Conservation (phyloP, 139 green algal genomes). For the Desmodesmus armatus region DNA sequence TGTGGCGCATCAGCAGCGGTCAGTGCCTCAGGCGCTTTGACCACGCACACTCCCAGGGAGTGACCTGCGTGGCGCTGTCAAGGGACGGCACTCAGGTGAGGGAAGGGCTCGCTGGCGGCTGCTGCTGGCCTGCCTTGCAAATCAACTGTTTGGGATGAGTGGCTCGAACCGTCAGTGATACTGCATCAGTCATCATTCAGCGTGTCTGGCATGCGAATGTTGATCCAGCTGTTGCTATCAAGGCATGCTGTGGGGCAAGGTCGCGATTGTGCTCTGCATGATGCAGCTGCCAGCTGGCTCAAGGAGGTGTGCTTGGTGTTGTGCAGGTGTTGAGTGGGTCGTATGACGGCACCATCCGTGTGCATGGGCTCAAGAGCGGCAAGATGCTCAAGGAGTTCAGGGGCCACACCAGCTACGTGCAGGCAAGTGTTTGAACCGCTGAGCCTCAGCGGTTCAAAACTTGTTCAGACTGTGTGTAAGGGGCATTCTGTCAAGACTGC, state of each 20-base stretch:
- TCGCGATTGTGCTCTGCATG: too few species aligned
- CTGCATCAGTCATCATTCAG: too few species aligned
- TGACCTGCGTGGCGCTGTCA: slow-evolving; percentile 92
- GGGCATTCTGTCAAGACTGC: too few species aligned
- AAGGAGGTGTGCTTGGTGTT: too few species aligned
- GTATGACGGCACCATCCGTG: slow-evolving; percentile 88
- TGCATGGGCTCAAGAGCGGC: slow-evolving; percentile 97
- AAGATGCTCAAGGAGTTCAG: slow-evolving; percentile 98
- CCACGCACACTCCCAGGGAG: slow-evolving; percentile 88
- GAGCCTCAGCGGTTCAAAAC: too few species aligned
- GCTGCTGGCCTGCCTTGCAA: background rate
- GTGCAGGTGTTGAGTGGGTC: slow-evolving; percentile 87
- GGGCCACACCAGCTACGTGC: slow-evolving; percentile 95
- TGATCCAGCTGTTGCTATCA: too few species aligned
- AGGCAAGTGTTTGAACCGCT: background rate
- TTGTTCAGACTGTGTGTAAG: too few species aligned
- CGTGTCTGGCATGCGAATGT: too few species aligned
- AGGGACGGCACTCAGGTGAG: slow-evolving; percentile 88
- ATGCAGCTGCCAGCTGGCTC: too few species aligned
- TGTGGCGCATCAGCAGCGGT: slow-evolving; percentile 93
- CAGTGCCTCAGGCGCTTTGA: slow-evolving; percentile 94
- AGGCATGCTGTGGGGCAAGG: too few species aligned
- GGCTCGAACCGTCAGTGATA: background rate
- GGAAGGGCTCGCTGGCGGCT: too few species aligned
- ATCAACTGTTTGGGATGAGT: background rate